phyloP scores from a whole-genome alignment of 2,329 filamentous ascomycete genomes.

The Monosporascus sp. region DNA sequence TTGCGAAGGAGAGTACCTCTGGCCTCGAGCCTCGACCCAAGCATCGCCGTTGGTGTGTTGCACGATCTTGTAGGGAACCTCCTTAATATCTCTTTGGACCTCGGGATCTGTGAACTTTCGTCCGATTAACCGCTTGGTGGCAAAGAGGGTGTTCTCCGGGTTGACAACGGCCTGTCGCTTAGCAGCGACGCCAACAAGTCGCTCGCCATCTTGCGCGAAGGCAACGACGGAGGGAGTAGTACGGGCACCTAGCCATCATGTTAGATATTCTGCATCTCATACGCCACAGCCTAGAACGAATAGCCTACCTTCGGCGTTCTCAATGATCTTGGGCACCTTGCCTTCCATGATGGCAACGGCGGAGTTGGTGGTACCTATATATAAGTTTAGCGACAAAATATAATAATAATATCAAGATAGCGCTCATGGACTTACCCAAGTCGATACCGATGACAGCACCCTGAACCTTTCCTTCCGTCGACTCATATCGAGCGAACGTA shows the following conservation, averaged over 20 bases:
- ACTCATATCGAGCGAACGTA: slow-evolving; percentile 73
- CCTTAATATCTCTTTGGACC: slow-evolving; percentile 94
- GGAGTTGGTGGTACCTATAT: slow-evolving; percentile 83
- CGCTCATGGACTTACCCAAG: slow-evolving; percentile 58
- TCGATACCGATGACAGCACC: slow-evolving; percentile 98
- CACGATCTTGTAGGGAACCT: slow-evolving; percentile 97
- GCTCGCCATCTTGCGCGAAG: slow-evolving; percentile 92
- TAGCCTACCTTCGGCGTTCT: slow-evolving; percentile 83
- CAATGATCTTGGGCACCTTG: slow-evolving; percentile 91
- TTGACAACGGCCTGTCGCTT: slow-evolving; percentile 99
- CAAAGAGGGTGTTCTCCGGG: slow-evolving; percentile 96
- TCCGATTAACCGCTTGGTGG: slow-evolving; percentile 97
- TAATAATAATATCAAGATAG: neutral
- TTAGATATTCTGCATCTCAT: slow-evolving; percentile 5
- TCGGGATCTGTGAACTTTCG: slow-evolving; percentile 92
- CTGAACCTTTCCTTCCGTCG: slow-evolving; percentile 82
- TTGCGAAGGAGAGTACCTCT: slow-evolving; percentile 98
- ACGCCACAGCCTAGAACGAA: slow-evolving; percentile 9
- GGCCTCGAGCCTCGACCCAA: slow-evolving; percentile 87
- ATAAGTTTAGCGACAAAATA: too few species aligned
- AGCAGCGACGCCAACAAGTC: slow-evolving; percentile 91
- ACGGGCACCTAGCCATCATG: slow-evolving; percentile 58
- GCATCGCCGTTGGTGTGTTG: slow-evolving; percentile 96
- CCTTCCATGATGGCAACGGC: slow-evolving; percentile 98
- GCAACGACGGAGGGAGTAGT: slow-evolving; percentile 93